Evolutionary conservation across 148 eudicot genomes (phyloP), one percentile per base, ranked within the genome.

Genomic region (Rhododendron ovatum): DNA sequence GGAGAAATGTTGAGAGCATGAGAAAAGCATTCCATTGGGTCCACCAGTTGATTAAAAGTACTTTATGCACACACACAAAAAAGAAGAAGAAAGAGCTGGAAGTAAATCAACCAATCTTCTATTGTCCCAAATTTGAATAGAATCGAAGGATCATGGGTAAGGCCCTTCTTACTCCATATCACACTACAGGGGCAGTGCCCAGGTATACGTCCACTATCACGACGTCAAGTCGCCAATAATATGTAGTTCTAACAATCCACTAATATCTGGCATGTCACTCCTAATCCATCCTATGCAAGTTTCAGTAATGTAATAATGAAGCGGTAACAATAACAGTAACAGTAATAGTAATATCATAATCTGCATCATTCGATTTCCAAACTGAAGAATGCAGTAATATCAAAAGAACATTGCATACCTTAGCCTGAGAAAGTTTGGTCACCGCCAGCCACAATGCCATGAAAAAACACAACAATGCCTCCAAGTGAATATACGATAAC

Each of bases 361-460:
- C 18, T 33, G 55, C 17, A 86, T 10, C 18, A 50, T 51, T 11
- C 1, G 1, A 14, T 17, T 71, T 15, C 73, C 63, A 39, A 57
- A 82, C 26, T 47, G 41, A 80, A 65, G 30, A 82, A 87, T 17
- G 7, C 33, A 79, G 53, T 47, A 2, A 43, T 53, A 39, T 22
- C 11, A 69, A 20, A 47, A 39, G 35, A 79, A 65, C 35, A 53
- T 48, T 28, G 35, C 85, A 59, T 91, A 95, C 98, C 98, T 95
- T 95, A 75, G 90, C 98, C 96, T 94, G 91, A 84, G 82, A 88
- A 37, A 85, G 43, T 81, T 59, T 71, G 81, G 26, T 45, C 50
- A 47, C 90, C 91, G 45, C 78, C 92, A 71, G 74, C 55, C 75
- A 53, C 65, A 26, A 88, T 80, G 84, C 82, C 92, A 87, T 84